Base-by-base conservation (phyloP, 164 flowering plant species). In the Aristolochia californica region DNA sequence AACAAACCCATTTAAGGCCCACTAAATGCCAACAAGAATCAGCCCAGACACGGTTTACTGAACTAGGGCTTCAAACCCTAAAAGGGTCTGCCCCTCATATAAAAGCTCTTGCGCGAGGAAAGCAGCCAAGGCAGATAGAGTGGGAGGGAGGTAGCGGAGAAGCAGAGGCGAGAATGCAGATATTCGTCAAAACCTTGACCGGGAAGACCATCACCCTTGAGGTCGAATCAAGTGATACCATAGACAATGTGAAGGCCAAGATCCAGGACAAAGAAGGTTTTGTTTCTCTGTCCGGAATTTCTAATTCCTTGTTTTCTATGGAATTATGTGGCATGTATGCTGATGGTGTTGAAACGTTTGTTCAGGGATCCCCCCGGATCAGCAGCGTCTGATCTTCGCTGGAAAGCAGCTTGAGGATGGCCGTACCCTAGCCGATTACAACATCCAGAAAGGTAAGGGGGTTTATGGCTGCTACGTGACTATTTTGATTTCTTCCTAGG, bases 171-270 rank as follows among this genome's bases (percentile, higher is more conserved):
- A 53, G 34, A 53, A 82, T 82, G 84, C 84, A 82, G 80, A 82
- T 82, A 66, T 80, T 80, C 77, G 83, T 82, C 58, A 78, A 80
- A 69, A 80, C 82, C 74, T 76, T 78, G 23, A 76, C 81, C 14
- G 87, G 83, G 27, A 82, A 82, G 72, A 82, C 84, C 53, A 78
- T 78, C 16, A 80, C 79, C 62, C 76, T 80, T 1, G 84, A 75
- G 74, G 78, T 79, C 13, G 83, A 79, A 18, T 62, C 66, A 12
- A 62, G 66, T 45, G 70, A 67, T 45, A 67, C 66, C 51, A 67
- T 67, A 43, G 70, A 67, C 62, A 67, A 67, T 48, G 70, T 67
- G 45, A 67, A 67, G 55, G 62, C 70, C 34, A 67, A 67, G 62
- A 67, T 67, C 43, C 70, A 67, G 44, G 70, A 67, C 59, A 67